These are phyloP conservation scores for Thinopyrum elongatum DNA, from an alignment of 176 grass and related monocot genomes.

Conservation along the genomic window DNA sequence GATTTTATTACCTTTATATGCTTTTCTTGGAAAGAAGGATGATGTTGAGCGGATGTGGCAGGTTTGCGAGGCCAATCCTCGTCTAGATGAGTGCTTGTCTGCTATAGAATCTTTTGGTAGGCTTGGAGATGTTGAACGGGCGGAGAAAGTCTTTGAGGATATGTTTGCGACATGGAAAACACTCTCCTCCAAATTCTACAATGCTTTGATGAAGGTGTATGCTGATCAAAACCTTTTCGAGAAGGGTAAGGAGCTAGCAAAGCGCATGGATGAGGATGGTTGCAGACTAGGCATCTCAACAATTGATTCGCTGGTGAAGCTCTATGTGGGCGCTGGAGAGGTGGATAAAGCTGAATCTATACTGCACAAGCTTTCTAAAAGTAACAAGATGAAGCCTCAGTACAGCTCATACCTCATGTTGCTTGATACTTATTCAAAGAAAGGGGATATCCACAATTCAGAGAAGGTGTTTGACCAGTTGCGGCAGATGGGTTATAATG, in stretches of 20 bases:
- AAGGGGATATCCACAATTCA: slow-evolving; percentile 60
- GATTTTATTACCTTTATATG: slow-evolving; percentile 54
- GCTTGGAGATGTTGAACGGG: slow-evolving; percentile 51
- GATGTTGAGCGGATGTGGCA: slow-evolving; percentile 70
- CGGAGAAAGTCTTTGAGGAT: slow-evolving; percentile 57
- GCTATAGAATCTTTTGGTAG: slow-evolving; percentile 66
- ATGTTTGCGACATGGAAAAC: slow-evolving; percentile 23
- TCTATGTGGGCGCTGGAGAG: slow-evolving; percentile 51
- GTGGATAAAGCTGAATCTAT: slow-evolving; percentile 57
- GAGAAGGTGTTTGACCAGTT: slow-evolving; percentile 71
- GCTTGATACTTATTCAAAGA: slow-evolving; percentile 57
- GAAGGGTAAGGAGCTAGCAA: slow-evolving; percentile 62
- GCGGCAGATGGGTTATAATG: slow-evolving; percentile 50
- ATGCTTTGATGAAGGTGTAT: slow-evolving; percentile 61
- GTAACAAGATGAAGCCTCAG: slow-evolving; percentile 43
- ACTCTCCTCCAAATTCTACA: slow-evolving; percentile 34
- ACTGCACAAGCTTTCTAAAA: slow-evolving; percentile 42
- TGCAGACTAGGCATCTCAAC: slow-evolving; percentile 29
- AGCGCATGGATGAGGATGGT: slow-evolving; percentile 47
- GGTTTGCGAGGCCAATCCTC: slow-evolving; percentile 45
- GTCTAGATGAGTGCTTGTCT: slow-evolving; percentile 31
- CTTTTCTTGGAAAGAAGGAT: slow-evolving; percentile 49
- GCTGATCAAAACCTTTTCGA: slow-evolving; percentile 47
- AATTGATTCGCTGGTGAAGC: slow-evolving; percentile 60
- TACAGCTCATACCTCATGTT: slow-evolving; percentile 51